These are phyloP conservation scores for Flueggea neowawraea DNA, from an alignment of 441 rosid genomes.

Conservation along the genomic window DNA sequence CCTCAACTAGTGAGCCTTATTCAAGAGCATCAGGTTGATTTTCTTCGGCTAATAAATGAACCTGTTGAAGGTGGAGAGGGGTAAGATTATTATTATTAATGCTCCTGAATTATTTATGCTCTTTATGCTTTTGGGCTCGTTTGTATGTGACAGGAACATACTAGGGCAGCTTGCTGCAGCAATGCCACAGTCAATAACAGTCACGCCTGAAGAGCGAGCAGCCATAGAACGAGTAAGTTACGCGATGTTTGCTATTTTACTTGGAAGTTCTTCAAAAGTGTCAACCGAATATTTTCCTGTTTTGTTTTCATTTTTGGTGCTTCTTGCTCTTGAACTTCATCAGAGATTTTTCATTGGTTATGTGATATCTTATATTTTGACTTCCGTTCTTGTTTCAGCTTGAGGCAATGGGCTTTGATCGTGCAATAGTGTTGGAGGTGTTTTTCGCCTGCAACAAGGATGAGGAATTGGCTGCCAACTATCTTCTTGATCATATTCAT, in stretches of 20 bases:
- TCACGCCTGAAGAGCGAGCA: constrained; percentile 50
- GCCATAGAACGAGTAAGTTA: constrained; percentile 42
- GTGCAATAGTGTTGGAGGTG: constrained; percentile 55
- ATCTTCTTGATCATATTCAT: constrained; percentile 71
- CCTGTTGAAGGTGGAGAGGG: constrained; percentile 74
- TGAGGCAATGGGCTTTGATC: constrained; percentile 70
- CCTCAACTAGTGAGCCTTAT: constrained; percentile 67
- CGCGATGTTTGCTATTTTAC: neutral
- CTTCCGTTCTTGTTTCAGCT: constrained; percentile 43
- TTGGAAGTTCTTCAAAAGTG: neutral
- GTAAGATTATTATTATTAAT: constrained; percentile 28
- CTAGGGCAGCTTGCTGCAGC: constrained; percentile 32
- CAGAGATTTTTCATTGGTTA: neutral
- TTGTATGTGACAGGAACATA: constrained; percentile 30
- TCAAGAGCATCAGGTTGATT: constrained; percentile 82
- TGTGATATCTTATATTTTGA: neutral
- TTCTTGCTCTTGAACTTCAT: neutral
- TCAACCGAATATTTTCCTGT: too few relatives aligned
- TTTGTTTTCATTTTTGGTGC: neutral
- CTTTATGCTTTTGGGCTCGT: neutral
- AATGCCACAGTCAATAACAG: constrained; percentile 39
- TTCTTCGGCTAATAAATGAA: constrained; percentile 75
- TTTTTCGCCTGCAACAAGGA: constrained; percentile 84
- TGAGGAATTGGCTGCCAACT: constrained; percentile 75
- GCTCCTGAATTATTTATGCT: constrained; percentile 1